Evolutionary conservation across 306 rosid genomes (phyloP), one percentile per base, ranked within the genome.

Genomic region (Quercus suber): DNA sequence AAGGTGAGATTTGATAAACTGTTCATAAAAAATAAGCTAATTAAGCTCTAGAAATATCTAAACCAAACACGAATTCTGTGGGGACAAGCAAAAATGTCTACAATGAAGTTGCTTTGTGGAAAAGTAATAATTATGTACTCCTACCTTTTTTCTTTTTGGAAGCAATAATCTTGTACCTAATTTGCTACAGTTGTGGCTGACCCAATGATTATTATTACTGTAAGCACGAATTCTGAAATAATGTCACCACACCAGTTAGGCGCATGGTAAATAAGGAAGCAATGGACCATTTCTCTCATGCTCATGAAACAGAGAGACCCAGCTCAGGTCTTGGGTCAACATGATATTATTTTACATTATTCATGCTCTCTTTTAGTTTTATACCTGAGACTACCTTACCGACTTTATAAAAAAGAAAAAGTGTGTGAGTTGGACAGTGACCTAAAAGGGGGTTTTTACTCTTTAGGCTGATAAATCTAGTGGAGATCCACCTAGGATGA

Each of bases 101-200:
- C 72, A 57, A 53, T 75, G 78, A 79, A 14, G 71, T 77, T 78
- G 52, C 87, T 80, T 87, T 71, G 58, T 73, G 73, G 75, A 63
- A 82, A 84, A 86, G 86, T 14, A 80, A 84, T 25, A 49, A 55
- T n/a, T 8, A 58, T 17, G 31, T 58, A 58, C 65, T 21, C 31
- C 31, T 10, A 19, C 65, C 65, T 58, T 23, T 59, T 23, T 11
- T 58, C 15, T 59, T 21, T 58, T 25, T 58, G 31, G 65, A 23
- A 59, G 65, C 65, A 23, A 23, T 59, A 23, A 59, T 59, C 65
- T 59, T 59, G 17, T 20, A 49, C 53, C 53, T 49, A 49, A 49
- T 49, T 49, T 49, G 17, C 53, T 49, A 13, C 14, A 49, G 53
- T 49, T 12, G 14, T 59, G 28, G 25, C 65, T 11, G 30, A 11